Percentiles rank a stretch among this genome's conserved stretches.
phyloP scores from a whole-genome alignment of 106 monocot genomes.

The Phalaenopsis aphrodite region DNA sequence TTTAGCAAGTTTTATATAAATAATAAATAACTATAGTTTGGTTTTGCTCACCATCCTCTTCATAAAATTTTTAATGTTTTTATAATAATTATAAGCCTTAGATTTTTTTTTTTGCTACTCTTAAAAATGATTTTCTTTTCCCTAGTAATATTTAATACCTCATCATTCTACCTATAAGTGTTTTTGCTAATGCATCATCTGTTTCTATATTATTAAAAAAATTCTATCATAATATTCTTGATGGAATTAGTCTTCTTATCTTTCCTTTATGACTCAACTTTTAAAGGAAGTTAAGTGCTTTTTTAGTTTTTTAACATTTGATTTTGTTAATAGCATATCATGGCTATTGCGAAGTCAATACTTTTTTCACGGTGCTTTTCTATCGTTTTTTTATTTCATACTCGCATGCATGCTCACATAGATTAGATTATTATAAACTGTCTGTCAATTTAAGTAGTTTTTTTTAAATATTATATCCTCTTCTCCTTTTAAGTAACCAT shows the following conservation, averaged over 20 bases:
- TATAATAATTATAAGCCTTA: neutral
- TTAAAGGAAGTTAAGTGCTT: too few species aligned
- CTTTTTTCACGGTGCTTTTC: neutral
- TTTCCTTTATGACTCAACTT: too few species aligned
- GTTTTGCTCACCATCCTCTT: neutral
- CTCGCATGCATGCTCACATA: neutral
- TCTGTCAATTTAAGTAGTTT: neutral
- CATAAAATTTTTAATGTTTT: neutral
- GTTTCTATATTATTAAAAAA: too few species aligned
- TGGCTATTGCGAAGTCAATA: too few species aligned
- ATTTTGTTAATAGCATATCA: neutral
- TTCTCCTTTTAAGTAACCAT: neutral
- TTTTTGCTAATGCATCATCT: neutral
- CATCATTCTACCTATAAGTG: neutral
- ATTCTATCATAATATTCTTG: too few species aligned
- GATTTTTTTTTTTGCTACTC: neutral
- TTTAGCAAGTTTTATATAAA: neutral
- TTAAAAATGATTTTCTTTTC: neutral
- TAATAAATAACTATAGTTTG: neutral
- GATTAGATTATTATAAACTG: neutral
- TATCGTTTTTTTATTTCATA: neutral
- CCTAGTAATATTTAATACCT: neutral
- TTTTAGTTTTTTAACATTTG: neutral
- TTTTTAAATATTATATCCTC: too few species aligned
- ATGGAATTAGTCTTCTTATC: too few species aligned